Evolutionary conservation across 768 basidiomycete genomes (phyloP).

Genomic region (Leccinum variicolor): DNA sequence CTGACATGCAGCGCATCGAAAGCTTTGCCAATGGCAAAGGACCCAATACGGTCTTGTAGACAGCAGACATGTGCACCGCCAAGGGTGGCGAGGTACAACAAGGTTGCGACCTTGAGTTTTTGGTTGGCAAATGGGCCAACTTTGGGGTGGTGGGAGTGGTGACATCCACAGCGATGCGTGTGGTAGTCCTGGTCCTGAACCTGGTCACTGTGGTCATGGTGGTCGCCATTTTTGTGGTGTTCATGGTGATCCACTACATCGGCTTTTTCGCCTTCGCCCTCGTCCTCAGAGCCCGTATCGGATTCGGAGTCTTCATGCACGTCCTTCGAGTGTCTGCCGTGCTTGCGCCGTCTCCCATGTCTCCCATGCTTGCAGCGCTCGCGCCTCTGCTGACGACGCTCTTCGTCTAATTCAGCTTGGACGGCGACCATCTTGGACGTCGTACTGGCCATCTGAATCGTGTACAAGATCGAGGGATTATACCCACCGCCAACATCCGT

Average conservation of each 20-base stretch:
- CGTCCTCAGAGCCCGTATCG: background rate
- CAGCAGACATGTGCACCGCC: constrained; percentile 84
- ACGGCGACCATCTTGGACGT: constrained; percentile 72
- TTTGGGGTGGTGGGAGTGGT: background rate
- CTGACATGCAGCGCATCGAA: constrained; percentile 85
- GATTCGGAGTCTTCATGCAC: background rate
- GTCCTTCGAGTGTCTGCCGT: background rate
- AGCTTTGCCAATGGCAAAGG: constrained; percentile 72
- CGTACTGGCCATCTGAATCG: constrained; percentile 70
- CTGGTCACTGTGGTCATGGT: background rate
- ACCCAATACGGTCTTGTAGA: constrained; percentile 63
- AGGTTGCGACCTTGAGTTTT: constrained; percentile 65
- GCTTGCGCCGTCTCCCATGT: background rate
- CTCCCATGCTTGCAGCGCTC: background rate
- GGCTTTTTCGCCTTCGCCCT: background rate
- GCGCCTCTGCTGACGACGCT: background rate
- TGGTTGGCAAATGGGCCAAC: constrained; percentile 41
- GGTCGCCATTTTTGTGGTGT: background rate
- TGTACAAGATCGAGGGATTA: constrained; percentile 72
- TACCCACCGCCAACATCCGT: constrained; percentile 90
- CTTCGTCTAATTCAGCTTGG: constrained; percentile 29
- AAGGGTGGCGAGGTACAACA: constrained; percentile 85
- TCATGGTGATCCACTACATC: background rate
- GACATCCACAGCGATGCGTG: background rate
- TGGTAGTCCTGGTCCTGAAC: background rate